Percentiles rank a stretch among this genome's conserved stretches.
phyloP scores from a whole-genome alignment of 345 rosid genomes.

The Trapa incisa region DNA sequence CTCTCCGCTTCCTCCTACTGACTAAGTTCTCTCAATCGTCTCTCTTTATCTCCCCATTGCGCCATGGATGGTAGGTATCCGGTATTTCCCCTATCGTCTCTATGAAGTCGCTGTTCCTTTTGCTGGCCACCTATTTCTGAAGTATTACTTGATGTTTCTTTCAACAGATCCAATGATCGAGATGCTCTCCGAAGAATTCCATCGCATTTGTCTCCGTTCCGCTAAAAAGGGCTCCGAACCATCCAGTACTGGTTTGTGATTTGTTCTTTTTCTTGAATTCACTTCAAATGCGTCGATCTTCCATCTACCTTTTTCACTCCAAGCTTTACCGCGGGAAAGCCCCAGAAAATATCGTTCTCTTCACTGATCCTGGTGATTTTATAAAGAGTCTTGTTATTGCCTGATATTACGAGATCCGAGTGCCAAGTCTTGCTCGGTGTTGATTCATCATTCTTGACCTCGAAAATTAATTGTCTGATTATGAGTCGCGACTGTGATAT shows the following conservation, averaged over 20 bases:
- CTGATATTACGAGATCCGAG: too few species aligned
- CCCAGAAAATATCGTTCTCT: background rate
- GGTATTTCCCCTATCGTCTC: background rate
- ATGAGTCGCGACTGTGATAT: background rate
- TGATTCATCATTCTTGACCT: background rate
- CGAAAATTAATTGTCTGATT: background rate
- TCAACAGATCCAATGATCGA: slow-evolving; percentile 18
- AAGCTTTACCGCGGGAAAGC: background rate
- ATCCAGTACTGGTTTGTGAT: slow-evolving; percentile 12
- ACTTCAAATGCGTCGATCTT: background rate
- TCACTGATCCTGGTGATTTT: background rate
- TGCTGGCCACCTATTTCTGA: background rate
- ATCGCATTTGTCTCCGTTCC: slow-evolving; percentile 8
- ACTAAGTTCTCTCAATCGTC: too few species aligned
- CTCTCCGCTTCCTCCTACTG: too few species aligned
- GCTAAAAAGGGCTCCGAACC: slow-evolving; percentile 5
- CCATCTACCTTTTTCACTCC: background rate
- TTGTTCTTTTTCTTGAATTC: background rate
- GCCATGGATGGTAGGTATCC: too few species aligned
- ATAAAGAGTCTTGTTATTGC: background rate
- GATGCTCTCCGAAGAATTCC: slow-evolving; percentile 9
- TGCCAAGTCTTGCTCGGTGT: background rate
- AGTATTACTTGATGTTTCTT: background rate
- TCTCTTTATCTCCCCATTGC: background rate
- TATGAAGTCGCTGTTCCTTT: background rate